Base-by-base conservation (phyloP, 1,139 yeast genomes). In the Keqinozyma sinolaborantium region DNA sequence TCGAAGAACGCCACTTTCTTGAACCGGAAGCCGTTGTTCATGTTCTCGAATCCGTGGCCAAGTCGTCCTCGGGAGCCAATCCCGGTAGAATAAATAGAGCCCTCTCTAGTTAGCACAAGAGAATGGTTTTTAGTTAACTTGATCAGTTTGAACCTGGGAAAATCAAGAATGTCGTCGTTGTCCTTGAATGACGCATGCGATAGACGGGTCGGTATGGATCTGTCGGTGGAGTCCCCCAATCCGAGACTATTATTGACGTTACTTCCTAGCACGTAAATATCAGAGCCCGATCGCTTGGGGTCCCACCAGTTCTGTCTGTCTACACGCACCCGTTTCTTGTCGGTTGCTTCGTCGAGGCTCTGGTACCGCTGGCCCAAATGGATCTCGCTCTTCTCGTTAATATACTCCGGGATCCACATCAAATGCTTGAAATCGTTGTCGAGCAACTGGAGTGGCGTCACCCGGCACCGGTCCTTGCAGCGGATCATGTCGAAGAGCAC, bases 41-140 rank as follows among this genome's bases (percentile, higher is more conserved):
- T 38, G 35, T 58, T 58, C 2, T 55, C 50, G 10, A 70, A 69
- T 1, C 64, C 66, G 38, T 72, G 72, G 1, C 95, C 95, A 14
- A 85, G 56, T 32, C 95, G 62, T 2, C 95, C 95, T 35, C 83
- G 63, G 1, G 83, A 69, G 2, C 84, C 83, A 25, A 77, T 67
- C 1, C 96, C 96, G 44, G 83, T 74, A 0, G 82, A 58, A 38
- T 59, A 77, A 0, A 85, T 44, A 30, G 68, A 66, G 4, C 77
- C 76, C 28, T 73, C 77, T 11, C 67, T 64, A 0, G 90, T 77
- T 3, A 83, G 45, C 0, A 81, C 55, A 1, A 82, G 56, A 0
- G 90, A 70, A 50, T 85, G 95, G 41, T 78, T 75, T 49, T 80
- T 83, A 3, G 92, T 78, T 34, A 85, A 58, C 12, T 55, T 56